phyloP scores from a whole-genome alignment of 805 yeast genomes.

The Yamadazyma olivae region DNA sequence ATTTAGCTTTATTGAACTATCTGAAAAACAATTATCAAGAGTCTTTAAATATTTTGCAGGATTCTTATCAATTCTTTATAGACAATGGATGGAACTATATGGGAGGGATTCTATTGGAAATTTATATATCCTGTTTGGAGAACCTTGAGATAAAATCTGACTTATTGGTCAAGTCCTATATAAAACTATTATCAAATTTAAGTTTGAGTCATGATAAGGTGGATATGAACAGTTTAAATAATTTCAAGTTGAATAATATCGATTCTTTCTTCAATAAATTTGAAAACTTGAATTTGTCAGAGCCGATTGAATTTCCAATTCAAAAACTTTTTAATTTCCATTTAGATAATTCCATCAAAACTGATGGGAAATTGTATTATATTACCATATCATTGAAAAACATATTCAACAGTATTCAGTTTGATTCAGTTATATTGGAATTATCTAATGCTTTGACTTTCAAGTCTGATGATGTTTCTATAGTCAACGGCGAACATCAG shows the following conservation, averaged over 20 bases:
- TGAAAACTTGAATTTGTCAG: slow-evolving; percentile 7
- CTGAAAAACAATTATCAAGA: slow-evolving; percentile 53
- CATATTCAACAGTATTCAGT: slow-evolving; percentile 20
- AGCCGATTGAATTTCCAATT: slow-evolving; percentile 26
- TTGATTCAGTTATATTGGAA: slow-evolving; percentile 19
- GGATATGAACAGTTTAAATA: slow-evolving; percentile 27
- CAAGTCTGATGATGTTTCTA: neutral
- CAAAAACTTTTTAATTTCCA: slow-evolving; percentile 33
- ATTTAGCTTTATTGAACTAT: slow-evolving; percentile 69
- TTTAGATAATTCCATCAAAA: slow-evolving; percentile 34
- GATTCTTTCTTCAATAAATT: slow-evolving; percentile 18
- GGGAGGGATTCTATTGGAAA: slow-evolving; percentile 61
- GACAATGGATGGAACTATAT: slow-evolving; percentile 72
- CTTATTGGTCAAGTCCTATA: slow-evolving; percentile 36
- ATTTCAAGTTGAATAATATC: slow-evolving; percentile 10
- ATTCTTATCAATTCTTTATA: slow-evolving; percentile 66
- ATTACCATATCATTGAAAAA: slow-evolving; percentile 33
- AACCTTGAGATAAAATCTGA: slow-evolving; percentile 24
- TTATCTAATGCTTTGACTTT: slow-evolving; percentile 15
- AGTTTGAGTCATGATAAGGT: slow-evolving; percentile 11
- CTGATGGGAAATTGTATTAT: slow-evolving; percentile 29
- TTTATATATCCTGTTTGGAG: slow-evolving; percentile 68
- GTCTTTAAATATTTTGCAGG: slow-evolving; percentile 61
- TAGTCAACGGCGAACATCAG: neutral
- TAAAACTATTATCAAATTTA: slow-evolving; percentile 37